Evolutionary conservation across 1,284 basidiomycete species (phyloP).

Genomic region (Neotropicomus parvogracilis): DNA sequence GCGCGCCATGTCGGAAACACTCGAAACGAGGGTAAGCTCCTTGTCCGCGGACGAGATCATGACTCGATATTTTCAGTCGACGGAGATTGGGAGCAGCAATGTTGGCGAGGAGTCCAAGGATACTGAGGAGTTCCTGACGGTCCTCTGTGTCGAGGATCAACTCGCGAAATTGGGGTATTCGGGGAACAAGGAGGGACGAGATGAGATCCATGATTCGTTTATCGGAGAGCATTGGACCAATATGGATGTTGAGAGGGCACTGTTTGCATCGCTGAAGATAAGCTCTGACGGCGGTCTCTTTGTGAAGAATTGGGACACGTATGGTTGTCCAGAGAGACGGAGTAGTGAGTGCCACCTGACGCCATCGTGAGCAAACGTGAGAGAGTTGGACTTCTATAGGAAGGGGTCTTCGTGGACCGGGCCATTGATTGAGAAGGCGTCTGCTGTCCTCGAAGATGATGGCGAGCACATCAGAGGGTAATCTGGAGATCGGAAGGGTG

Average conservation of each 20-base stretch:
- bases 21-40: slow-evolving; percentile 29
- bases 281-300: slow-evolving; percentile 25
- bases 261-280: slow-evolving; percentile 33
- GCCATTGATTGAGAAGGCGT: slow-evolving; percentile 29
- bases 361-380: slow-evolving; percentile 32
- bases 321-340: slow-evolving; percentile 34
- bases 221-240: slow-evolving; percentile 30
- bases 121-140: slow-evolving; percentile 27
- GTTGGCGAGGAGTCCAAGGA: slow-evolving; percentile 25
- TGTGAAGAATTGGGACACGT: slow-evolving; percentile 33
- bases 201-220: slow-evolving; percentile 26
- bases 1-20: slow-evolving; percentile 29
- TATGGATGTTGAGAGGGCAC: slow-evolving; percentile 30
- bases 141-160: slow-evolving; percentile 32
- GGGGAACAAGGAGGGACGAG: slow-evolving; percentile 27
- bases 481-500: slow-evolving; percentile 30
- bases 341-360: slow-evolving; percentile 32
- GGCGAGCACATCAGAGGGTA: slow-evolving; percentile 33
- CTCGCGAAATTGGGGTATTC: slow-evolving; percentile 32
- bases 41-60: slow-evolving; percentile 25
- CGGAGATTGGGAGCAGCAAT: slow-evolving; percentile 26
- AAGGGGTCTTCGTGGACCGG: slow-evolving; percentile 29
- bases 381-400: slow-evolving; percentile 34
- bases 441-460: slow-evolving; percentile 34
- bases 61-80: slow-evolving; percentile 31